Evolutionary conservation across 2,329 filamentous ascomycete genomes (phyloP).

Genomic region (Xylariaceae sp.): DNA sequence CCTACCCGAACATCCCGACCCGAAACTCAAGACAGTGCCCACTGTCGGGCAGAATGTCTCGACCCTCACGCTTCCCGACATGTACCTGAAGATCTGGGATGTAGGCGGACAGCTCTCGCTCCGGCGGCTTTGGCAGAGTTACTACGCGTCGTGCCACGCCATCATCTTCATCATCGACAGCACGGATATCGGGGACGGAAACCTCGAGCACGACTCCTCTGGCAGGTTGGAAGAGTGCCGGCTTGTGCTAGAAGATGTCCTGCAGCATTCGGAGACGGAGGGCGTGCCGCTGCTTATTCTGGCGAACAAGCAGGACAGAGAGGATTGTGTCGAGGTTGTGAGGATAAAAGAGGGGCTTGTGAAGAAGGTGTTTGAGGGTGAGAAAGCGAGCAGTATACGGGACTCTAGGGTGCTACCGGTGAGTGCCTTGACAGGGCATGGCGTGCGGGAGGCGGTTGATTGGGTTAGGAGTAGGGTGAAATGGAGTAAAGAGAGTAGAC

Average conservation of each 20-base stretch:
- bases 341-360: slow-evolving; percentile 96
- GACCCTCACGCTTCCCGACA: slow-evolving; percentile 84
- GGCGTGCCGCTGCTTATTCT: slow-evolving; percentile 89
- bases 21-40: slow-evolving; percentile 81
- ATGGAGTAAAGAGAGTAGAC: slow-evolving; percentile 93
- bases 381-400: slow-evolving; percentile 79
- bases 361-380: slow-evolving; percentile 91
- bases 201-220: slow-evolving; percentile 54
- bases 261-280: slow-evolving; percentile 82
- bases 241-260: slow-evolving; percentile 82
- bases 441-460: slow-evolving; percentile 93
- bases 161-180: slow-evolving; percentile 98
- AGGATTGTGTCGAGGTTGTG: slow-evolving; percentile 97
- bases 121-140: slow-evolving; percentile 90
- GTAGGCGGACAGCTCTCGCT: slow-evolving; percentile 90
- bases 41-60: slow-evolving; percentile 97
- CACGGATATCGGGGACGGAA: slow-evolving; percentile 85
- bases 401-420: slow-evolving; percentile 90
- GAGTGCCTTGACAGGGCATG: slow-evolving; percentile 82
- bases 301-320: slow-evolving; percentile 96
- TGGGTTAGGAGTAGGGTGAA: slow-evolving; percentile 90
- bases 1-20: slow-evolving; percentile 59
- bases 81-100: slow-evolving; percentile 99
- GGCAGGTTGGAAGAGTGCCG: slow-evolving; percentile 82
- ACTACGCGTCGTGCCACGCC: slow-evolving; percentile 90